Evolutionary conservation across 768 basidiomycete genomes (phyloP).

Genomic region (Russula griseocarnosa): DNA sequence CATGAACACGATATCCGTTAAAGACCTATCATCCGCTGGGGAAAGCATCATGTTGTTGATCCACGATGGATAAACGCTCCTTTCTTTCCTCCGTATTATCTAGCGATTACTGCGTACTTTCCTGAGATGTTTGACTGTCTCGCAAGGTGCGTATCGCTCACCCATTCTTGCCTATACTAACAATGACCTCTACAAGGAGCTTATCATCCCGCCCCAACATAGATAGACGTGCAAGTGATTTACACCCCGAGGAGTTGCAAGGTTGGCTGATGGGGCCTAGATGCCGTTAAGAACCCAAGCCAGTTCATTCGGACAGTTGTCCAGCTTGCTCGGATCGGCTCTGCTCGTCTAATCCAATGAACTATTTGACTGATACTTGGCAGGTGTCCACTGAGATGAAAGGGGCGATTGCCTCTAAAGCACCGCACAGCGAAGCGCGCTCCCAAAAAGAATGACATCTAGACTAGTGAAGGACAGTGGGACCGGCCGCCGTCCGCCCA

Average conservation of each 20-base stretch:
- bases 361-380: neutral
- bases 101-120: neutral
- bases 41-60: neutral
- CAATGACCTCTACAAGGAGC: neutral
- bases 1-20: neutral
- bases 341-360: neutral
- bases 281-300: neutral
- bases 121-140: neutral
- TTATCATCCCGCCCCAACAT: neutral
- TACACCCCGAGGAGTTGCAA: neutral
- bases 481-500: neutral
- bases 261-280: neutral
- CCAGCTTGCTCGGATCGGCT: neutral
- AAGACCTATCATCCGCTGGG: neutral
- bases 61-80: neutral
- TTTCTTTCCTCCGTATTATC: neutral
- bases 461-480: neutral
- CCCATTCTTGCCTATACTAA: neutral
- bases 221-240: neutral
- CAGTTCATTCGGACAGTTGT: neutral
- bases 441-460: neutral
- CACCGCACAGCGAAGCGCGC: neutral
- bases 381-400: neutral
- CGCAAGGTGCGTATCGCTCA: neutral
- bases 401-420: neutral